Conservation (phyloP, 1,284 basidiomycete species). For the Sporisorium exsertum region DNA sequence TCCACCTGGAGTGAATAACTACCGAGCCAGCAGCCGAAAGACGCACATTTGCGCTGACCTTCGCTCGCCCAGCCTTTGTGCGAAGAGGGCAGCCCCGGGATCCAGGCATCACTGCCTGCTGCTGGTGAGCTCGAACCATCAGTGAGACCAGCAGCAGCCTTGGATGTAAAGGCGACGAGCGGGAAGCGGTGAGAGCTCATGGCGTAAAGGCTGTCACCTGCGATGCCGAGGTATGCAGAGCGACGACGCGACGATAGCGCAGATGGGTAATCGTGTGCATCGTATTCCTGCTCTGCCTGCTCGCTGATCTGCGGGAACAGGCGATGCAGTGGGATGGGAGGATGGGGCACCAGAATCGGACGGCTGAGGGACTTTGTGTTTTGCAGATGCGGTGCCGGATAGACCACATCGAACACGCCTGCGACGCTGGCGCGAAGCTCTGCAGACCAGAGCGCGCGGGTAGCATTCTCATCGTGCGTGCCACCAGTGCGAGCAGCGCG, state of each 20-base stretch:
- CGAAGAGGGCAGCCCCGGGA: constrained; percentile 30
- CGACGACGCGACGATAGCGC: constrained; percentile 16
- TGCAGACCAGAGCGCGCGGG: constrained; percentile 45
- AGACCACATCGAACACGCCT: constrained; percentile 61
- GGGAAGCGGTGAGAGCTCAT: constrained; percentile 59
- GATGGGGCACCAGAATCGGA: constrained; percentile 57
- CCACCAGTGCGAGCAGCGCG: constrained; percentile 4
- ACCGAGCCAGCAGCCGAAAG: constrained; percentile 62
- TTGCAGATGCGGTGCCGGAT: constrained; percentile 50
- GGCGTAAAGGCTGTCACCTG: constrained; percentile 60
- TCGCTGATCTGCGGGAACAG: constrained; percentile 53
- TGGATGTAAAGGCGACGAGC: constrained; percentile 54
- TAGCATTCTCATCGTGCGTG: constrained; percentile 10
- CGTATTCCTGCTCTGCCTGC: constrained; percentile 6
- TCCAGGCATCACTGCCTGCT: constrained; percentile 11
- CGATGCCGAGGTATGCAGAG: constrained; percentile 59
- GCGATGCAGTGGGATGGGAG: constrained; percentile 41
- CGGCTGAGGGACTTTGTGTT: constrained; percentile 50
- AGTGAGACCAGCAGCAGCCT: constrained; percentile 30
- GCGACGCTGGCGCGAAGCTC: constrained; percentile 53
- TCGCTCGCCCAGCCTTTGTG: constrained; percentile 43
- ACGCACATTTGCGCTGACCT: constrained; percentile 44
- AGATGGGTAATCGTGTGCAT: neutral
- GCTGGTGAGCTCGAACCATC: constrained; percentile 24
- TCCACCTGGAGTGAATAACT: constrained; percentile 51